Evolutionary conservation across 106 monocot species (phyloP).

Genomic region (Xerophyta viscosa): DNA sequence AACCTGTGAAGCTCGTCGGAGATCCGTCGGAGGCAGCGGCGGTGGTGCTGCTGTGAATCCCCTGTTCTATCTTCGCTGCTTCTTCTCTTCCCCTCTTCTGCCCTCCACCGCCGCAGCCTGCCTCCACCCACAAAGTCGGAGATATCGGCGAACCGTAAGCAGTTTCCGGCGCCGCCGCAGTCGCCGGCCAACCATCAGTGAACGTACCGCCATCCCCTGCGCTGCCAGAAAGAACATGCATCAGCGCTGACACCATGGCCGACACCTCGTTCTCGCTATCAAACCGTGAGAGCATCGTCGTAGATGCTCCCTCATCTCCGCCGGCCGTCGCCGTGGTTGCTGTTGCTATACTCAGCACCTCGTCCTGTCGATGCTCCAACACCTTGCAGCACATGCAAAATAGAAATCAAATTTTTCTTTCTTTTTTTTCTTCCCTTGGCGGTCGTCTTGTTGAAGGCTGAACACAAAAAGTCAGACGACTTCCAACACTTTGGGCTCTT

Average conservation of each 20-base stretch:
- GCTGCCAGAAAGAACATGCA: constrained; percentile 18
- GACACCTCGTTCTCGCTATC: constrained; percentile 17
- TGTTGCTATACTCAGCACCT: background rate
- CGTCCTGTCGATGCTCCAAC: background rate
- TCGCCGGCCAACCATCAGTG: background rate
- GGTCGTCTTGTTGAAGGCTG: no score
- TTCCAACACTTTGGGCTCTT: no score
- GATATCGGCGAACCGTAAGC: background rate
- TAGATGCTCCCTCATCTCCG: background rate
- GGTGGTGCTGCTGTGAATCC: background rate
- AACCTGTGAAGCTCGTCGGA: background rate
- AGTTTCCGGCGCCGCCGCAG: background rate
- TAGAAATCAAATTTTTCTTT: no score
- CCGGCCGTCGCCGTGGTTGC: background rate
- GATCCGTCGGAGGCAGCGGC: no score
- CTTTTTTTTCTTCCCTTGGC: no score
- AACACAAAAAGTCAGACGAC: no score
- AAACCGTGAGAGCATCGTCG: constrained; percentile 1
- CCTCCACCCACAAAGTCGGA: background rate
- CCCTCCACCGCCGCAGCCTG: background rate
- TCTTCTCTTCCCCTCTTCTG: constrained; percentile 13
- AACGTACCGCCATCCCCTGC: background rate
- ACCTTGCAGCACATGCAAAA: background rate
- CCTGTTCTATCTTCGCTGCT: background rate
- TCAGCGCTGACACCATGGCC: constrained; percentile 32